These are phyloP conservation scores for Leishmania aethiopica DNA, from an alignment of 208 protist species.

Conservation along the genomic window DNA sequence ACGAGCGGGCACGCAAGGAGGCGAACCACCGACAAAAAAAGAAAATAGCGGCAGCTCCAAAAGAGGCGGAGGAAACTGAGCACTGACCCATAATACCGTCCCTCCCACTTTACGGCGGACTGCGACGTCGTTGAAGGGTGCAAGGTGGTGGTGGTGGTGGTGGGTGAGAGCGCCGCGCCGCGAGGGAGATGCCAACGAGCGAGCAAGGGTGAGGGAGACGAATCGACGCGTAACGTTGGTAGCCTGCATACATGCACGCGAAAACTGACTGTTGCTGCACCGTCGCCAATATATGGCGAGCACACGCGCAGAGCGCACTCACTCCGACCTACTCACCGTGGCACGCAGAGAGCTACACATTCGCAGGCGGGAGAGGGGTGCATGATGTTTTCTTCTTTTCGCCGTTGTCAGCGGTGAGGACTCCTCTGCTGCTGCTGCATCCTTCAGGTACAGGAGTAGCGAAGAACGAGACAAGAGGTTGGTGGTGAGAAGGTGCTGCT, in stretches of 20 bases:
- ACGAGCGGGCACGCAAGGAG: not conserved
- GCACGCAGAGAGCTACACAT: not conserved
- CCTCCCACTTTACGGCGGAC: not conserved
- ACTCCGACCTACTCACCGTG: not conserved
- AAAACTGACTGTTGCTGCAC: not conserved
- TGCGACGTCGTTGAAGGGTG: not conserved
- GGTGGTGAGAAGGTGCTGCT: no score
- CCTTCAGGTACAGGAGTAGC: not conserved
- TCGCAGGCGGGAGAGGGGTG: not conserved
- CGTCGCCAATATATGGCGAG: not conserved
- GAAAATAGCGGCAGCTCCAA: not conserved
- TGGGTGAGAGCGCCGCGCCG: not conserved
- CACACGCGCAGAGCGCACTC: not conserved
- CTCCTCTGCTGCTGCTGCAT: not conserved
- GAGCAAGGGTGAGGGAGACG: not conserved
- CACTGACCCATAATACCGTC: not conserved
- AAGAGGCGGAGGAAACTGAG: not conserved
- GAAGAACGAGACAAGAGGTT: not conserved
- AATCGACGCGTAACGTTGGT: not conserved
- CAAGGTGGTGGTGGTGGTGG: not conserved
- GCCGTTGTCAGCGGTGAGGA: not conserved
- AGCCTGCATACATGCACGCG: not conserved
- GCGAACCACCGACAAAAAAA: not conserved
- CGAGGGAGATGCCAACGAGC: not conserved
- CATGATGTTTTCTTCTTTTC: not conserved